These are phyloP conservation scores for Rhynchosporium secalis DNA, from an alignment of 2,329 filamentous ascomycete genomes.

Conservation along the genomic window DNA sequence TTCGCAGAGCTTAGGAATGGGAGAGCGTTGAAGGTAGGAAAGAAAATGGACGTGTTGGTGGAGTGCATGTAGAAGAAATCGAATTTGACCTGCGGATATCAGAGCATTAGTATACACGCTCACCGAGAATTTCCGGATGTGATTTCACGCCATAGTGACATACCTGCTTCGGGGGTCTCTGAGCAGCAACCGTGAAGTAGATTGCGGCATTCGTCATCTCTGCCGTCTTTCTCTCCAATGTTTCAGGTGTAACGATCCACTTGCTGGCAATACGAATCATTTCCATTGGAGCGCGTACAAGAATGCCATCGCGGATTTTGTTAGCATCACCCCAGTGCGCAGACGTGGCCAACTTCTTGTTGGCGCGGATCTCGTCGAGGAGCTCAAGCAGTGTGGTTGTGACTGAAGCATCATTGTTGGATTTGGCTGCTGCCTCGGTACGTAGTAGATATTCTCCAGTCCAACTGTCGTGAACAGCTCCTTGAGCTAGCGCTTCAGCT, in stretches of 20 bases:
- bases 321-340: conserved; percentile 56
- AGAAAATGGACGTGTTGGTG: conserved; percentile 71
- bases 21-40: conserved; percentile 64
- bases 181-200: conserved; percentile 52
- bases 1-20: conserved; percentile 58
- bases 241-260: conserved; percentile 56
- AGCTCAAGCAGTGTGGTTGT: conserved; percentile 55
- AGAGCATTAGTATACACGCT: neutral
- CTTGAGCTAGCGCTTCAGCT: conserved; percentile 76
- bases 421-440: conserved; percentile 50
- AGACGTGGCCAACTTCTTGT: conserved; percentile 57
- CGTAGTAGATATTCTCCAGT: conserved; percentile 54
- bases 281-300: conserved; percentile 61
- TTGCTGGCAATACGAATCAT: conserved; percentile 62
- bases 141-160: neutral
- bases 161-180: conserved; percentile 58
- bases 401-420: conserved; percentile 37
- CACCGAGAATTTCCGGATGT: neutral
- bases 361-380: conserved; percentile 56
- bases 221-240: conserved; percentile 50
- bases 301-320: conserved; percentile 68
- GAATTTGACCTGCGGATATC: conserved; percentile 56
- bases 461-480: conserved; percentile 65
- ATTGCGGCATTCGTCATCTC: conserved; percentile 70
- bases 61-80: conserved; percentile 86